Evolutionary conservation across 345 rosid species (phyloP).

Genomic region (Isatis tinctoria): DNA sequence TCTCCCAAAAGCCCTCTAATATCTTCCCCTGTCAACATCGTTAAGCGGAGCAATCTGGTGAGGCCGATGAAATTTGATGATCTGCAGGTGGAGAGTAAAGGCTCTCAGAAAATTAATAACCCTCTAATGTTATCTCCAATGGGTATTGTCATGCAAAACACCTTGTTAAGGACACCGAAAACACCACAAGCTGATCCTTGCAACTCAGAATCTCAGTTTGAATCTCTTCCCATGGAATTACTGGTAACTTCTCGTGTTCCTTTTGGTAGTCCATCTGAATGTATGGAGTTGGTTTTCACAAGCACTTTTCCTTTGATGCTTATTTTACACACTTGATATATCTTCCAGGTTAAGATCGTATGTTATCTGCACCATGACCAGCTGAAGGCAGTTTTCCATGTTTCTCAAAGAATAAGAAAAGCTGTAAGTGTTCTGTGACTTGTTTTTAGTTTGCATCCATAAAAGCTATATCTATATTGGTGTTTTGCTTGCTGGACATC

Average conservation of each 20-base stretch:
- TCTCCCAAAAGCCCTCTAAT: constrained; percentile 51
- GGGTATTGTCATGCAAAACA: constrained; percentile 48
- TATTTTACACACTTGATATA: constrained; percentile 7
- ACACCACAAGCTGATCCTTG: constrained; percentile 56
- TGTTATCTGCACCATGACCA: constrained; percentile 97
- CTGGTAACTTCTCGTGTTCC: constrained; percentile 42
- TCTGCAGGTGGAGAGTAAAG: constrained; percentile 33
- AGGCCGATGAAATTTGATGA: constrained; percentile 38
- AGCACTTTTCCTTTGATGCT: constrained; percentile 2
- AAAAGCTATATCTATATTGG: background rate
- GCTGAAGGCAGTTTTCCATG: constrained; percentile 85
- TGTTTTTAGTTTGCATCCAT: background rate
- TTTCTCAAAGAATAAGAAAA: constrained; percentile 65
- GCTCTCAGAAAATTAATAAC: constrained; percentile 31
- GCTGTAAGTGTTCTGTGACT: constrained; percentile 55
- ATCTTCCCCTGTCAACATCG: constrained; percentile 53
- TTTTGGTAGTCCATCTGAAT: background rate
- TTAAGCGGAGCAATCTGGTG: constrained; percentile 39
- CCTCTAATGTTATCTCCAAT: constrained; percentile 67
- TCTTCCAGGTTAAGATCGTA: constrained; percentile 68
- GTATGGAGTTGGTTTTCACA: background rate
- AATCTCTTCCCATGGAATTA: constrained; percentile 83
- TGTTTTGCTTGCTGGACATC: background rate
- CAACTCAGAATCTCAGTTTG: constrained; percentile 65
- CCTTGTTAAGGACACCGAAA: constrained; percentile 57